phyloP scores from a whole-genome alignment of 768 basidiomycete species.

The Termitomyces sp. region DNA sequence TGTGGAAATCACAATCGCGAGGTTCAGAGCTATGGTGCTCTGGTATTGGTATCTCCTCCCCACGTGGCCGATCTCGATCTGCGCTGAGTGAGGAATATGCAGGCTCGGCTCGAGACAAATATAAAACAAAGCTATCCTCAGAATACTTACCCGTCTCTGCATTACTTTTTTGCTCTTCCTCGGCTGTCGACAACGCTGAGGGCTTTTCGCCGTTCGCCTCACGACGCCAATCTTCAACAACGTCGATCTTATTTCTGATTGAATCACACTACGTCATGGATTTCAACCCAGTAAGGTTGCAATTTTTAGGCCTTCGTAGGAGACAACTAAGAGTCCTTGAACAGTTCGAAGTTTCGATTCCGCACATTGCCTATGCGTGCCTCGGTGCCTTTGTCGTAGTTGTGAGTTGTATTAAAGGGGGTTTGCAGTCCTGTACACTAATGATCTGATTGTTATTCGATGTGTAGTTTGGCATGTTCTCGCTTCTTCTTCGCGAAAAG shows the following conservation, averaged over 20 bases:
- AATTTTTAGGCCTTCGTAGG: neutral
- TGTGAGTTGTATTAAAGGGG: slow-evolving; percentile 33
- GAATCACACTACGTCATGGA: slow-evolving; percentile 29
- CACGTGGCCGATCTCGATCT: slow-evolving; percentile 3
- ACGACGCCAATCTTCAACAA: slow-evolving; percentile 2
- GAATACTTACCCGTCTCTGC: neutral
- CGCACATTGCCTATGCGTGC: slow-evolving; percentile 75
- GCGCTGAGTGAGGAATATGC: neutral
- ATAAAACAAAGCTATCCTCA: slow-evolving; percentile 2
- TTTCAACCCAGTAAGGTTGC: slow-evolving; percentile 41
- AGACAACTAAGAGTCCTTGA: neutral
- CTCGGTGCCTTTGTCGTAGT: slow-evolving; percentile 80
- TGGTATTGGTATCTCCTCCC: neutral
- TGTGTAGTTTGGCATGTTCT: slow-evolving; percentile 88
- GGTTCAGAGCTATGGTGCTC: neutral
- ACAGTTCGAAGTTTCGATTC: slow-evolving; percentile 58
- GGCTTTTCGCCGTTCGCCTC: slow-evolving; percentile 15
- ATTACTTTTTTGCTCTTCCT: slow-evolving; percentile 4
- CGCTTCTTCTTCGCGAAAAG: slow-evolving; percentile 83
- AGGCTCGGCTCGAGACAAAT: slow-evolving; percentile 2
- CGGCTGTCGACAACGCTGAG: slow-evolving; percentile 12
- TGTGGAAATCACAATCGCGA: neutral
- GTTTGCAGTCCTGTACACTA: neutral
- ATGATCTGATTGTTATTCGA: neutral
- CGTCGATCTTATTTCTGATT: neutral